A percentile compares a stretch with the other conserved stretches of the same genome.
Conservation (phyloP, 2,329 filamentous ascomycete species). For the Xylaria sp. region DNA sequence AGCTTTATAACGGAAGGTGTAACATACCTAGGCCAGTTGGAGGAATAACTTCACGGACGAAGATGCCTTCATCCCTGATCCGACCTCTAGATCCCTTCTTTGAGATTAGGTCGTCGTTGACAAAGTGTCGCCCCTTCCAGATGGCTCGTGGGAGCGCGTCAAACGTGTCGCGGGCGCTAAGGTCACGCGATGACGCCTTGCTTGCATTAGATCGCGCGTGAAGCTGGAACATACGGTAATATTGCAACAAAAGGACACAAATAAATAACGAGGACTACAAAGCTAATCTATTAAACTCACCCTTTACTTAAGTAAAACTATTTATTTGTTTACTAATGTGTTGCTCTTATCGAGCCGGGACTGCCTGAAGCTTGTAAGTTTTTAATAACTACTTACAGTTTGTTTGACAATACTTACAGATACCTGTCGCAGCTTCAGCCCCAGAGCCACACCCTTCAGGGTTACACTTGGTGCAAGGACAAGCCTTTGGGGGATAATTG, state of each 20-base stretch:
- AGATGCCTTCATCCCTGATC: slow-evolving; percentile 1
- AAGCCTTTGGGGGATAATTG: slow-evolving; percentile 17
- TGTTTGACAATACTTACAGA: slow-evolving; percentile 24
- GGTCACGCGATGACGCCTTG: background rate
- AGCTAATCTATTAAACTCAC: no score
- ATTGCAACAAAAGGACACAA: no score
- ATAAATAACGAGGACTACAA: no score
- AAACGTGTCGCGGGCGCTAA: background rate
- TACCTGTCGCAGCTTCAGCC: slow-evolving; percentile 4
- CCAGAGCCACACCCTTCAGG: slow-evolving; percentile 20
- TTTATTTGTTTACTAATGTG: no score
- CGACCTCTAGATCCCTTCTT: slow-evolving; percentile 2
- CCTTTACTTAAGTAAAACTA: no score
- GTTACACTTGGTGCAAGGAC: slow-evolving; percentile 26
- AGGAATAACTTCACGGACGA: background rate
- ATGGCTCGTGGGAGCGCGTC: background rate
- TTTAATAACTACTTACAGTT: slow-evolving; percentile 12
- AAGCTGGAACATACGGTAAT: background rate
- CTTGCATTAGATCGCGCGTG: slow-evolving; percentile 1
- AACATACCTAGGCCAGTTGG: slow-evolving; percentile 1
- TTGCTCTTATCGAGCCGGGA: no score
- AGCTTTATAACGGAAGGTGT: slow-evolving; percentile 1
- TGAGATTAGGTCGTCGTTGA: slow-evolving; percentile 2
- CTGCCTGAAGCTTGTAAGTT: no score
- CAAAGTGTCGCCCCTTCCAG: background rate